phyloP scores from a whole-genome alignment of 2,329 filamentous ascomycete species.

The Tolypocladium cylindrosporum region DNA sequence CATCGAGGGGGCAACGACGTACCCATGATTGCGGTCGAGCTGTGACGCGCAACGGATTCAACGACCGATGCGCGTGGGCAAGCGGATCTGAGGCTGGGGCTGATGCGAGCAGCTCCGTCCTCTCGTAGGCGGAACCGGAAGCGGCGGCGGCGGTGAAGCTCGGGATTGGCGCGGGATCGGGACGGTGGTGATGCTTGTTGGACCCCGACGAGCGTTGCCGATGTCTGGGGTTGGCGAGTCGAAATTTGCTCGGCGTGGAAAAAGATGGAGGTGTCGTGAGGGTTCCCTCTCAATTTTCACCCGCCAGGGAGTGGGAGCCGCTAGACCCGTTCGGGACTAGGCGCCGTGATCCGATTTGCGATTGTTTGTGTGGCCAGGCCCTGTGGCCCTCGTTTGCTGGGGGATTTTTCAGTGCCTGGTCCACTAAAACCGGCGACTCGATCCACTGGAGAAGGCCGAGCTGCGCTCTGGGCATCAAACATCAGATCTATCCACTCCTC shows the following conservation, averaged over 20 bases:
- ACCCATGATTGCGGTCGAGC: slow-evolving; percentile 52
- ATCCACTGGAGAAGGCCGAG: background rate
- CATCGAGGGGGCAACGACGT: slow-evolving; percentile 11
- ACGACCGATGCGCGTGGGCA: slow-evolving; percentile 27
- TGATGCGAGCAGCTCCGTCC: background rate
- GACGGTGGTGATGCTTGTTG: slow-evolving; percentile 14
- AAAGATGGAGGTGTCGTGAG: slow-evolving; percentile 27
- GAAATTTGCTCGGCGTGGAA: slow-evolving; percentile 33
- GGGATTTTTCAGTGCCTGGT: background rate
- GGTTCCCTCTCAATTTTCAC: slow-evolving; percentile 33
- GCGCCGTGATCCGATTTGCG: background rate
- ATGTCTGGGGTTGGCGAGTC: slow-evolving; percentile 30
- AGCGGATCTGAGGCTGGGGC: background rate
- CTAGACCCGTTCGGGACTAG: slow-evolving; percentile 21
- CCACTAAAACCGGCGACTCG: background rate
- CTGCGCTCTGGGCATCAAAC: background rate
- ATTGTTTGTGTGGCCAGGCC: background rate
- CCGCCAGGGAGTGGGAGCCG: slow-evolving; percentile 28
- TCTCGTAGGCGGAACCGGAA: background rate
- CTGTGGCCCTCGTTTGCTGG: background rate
- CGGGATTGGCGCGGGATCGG: slow-evolving; percentile 9
- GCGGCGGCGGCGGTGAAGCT: background rate
- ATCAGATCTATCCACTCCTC: background rate
- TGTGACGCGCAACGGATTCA: slow-evolving; percentile 36
- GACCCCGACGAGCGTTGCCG: slow-evolving; percentile 28